A percentile compares a stretch with the other conserved stretches of the same genome.
Conservation (phyloP, 2,329 filamentous ascomycete species). For the Anisogramma anomala region DNA sequence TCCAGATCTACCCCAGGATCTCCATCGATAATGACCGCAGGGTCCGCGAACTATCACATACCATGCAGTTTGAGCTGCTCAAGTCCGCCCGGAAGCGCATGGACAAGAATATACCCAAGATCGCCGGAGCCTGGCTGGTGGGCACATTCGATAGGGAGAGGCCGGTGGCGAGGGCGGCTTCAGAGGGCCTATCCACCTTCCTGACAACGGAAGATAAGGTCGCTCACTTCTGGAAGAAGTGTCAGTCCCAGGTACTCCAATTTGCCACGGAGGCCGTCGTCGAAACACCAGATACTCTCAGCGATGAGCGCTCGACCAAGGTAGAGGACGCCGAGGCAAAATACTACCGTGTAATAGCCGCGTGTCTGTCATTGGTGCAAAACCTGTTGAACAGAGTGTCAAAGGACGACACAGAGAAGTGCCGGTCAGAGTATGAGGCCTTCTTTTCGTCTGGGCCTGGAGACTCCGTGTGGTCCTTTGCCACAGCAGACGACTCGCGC, state of each 20-base stretch:
- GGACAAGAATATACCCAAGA: constrained; percentile 62
- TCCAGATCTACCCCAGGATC: constrained; percentile 73
- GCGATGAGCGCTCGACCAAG: constrained; percentile 76
- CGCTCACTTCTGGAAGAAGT: constrained; percentile 64
- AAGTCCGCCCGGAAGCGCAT: constrained; percentile 67
- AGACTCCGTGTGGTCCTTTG: constrained; percentile 55
- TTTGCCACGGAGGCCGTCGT: constrained; percentile 71
- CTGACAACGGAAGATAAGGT: constrained; percentile 73
- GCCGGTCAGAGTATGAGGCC: constrained; percentile 48
- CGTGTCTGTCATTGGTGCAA: constrained; percentile 43
- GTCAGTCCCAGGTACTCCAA: constrained; percentile 67
- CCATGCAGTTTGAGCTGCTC: constrained; percentile 52
- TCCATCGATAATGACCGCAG: constrained; percentile 83
- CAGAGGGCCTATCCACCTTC: constrained; percentile 62
- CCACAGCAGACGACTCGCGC: constrained; percentile 48
- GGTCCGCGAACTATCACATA: constrained; percentile 78
- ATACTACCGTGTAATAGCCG: constrained; percentile 61
- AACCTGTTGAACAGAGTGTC: constrained; percentile 40
- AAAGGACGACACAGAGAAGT: constrained; percentile 44
- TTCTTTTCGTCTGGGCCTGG: constrained; percentile 44
- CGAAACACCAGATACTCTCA: constrained; percentile 72
- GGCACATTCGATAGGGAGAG: constrained; percentile 81
- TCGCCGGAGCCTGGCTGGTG: constrained; percentile 83
- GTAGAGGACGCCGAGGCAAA: constrained; percentile 78
- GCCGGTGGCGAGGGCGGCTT: constrained; percentile 62